Base-by-base conservation (phyloP, 106 monocot species). In the Allium fistulosum region DNA sequence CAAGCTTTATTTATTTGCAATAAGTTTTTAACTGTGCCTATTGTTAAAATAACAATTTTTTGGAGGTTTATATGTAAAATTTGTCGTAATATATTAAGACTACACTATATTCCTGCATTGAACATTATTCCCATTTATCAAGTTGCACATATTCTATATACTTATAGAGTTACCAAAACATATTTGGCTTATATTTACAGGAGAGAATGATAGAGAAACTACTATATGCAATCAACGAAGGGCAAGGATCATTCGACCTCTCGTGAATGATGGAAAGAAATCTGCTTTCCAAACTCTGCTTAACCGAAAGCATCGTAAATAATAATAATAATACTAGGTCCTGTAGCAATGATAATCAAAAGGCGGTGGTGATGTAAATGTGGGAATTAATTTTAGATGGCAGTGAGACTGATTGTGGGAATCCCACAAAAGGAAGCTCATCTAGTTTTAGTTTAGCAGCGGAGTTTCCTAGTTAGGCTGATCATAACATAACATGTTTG, bases 171-270 rank as follows among this genome's bases (percentile, higher is more conserved):
- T 22, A 22, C 22, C 22, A 12, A 11, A 55, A 55, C 15, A 11
- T 12, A 15, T 26, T 45, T 56, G n/a, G n/a, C 13, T 53, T 26
- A 45, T 59, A 62, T 9, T 69, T 81, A 60, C 91, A 95, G 95
- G 91, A 88, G 65, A 80, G 52, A 55, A 79, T 86, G 85, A 91
- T 65, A 71, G 70, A 91, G 47, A 88, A 72, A 68, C 67, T 95
- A 10, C 9, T 91, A 26, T 91, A 91, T 69, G 95, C 95, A 12
- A 95, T 95, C 57, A 91, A 83, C 4, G 95, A 95, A 78, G 95
- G 95, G n/a, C 91, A 91, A 62, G 88, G 95, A 0, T 88, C 85
- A 0, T 95, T 94, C 75, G 82, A 87, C 66, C 87, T 94, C 61
- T 94, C 94, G 7, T 89, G 81, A 53, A 75, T 16, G 53, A 50